Conservation (phyloP, 2,329 filamentous ascomycete species). For the Ploettnerulaceae sp. region DNA sequence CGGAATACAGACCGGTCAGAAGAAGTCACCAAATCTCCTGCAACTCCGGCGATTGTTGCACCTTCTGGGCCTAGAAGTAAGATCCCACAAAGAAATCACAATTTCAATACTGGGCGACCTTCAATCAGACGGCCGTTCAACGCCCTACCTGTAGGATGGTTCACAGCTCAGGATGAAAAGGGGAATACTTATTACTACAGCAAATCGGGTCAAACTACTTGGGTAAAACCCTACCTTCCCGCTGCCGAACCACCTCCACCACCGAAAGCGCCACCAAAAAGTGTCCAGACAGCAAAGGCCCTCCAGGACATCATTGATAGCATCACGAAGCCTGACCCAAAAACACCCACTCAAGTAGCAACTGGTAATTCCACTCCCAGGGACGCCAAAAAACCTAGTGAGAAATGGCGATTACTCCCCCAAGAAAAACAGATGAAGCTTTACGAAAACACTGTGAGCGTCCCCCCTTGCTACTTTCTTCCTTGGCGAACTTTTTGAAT, state of each 20-base stretch:
- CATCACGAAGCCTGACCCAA: conserved; percentile 60
- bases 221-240: conserved; percentile 70
- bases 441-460: conserved; percentile 89
- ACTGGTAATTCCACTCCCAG: conserved; percentile 45
- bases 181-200: conserved; percentile 85
- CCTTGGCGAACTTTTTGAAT: background rate
- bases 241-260: conserved; percentile 53
- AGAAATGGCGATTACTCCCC: conserved; percentile 66
- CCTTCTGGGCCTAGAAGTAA: conserved; percentile 44
- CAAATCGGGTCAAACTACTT: conserved; percentile 70
- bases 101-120: conserved; percentile 47
- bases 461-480: conserved; percentile 22
- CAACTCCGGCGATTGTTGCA: conserved; percentile 31
- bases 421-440: conserved; percentile 90
- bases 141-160: conserved; percentile 80
- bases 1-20: conserved; percentile 60
- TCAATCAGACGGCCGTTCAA: conserved; percentile 52
- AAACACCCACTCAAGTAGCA: conserved; percentile 51
- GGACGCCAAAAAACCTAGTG: conserved; percentile 54
- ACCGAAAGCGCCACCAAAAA: conserved; percentile 48
- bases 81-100: conserved; percentile 52
- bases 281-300: conserved; percentile 55
- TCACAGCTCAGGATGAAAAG: conserved; percentile 62
- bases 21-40: conserved; percentile 35
- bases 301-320: conserved; percentile 83